phyloP scores from a whole-genome alignment of 306 rosid species.

The Mimosa bimucronata region DNA sequence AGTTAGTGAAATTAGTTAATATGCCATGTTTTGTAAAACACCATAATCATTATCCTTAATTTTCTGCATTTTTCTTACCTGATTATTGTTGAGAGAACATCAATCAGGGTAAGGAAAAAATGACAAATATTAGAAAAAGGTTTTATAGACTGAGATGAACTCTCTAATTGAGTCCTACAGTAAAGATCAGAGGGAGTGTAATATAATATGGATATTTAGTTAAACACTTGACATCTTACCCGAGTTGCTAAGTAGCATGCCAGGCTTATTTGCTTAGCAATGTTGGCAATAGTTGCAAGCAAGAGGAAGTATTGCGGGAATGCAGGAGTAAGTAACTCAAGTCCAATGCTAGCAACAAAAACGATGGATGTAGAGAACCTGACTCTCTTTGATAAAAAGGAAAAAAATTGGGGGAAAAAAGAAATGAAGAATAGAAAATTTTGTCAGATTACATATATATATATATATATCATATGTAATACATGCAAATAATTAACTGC shows the following conservation, averaged over 20 bases:
- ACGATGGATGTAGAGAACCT: constrained; percentile 78
- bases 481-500: constrained; percentile 30
- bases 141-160: too few species aligned
- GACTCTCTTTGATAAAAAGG: constrained; percentile 72
- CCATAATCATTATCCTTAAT: too few species aligned
- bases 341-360: constrained; percentile 80
- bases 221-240: constrained; percentile 54
- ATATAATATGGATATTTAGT: background rate
- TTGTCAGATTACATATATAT: background rate
- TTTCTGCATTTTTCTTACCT: too few species aligned
- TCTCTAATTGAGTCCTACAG: too few species aligned
- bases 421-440: background rate
- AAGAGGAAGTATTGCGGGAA: constrained; percentile 77
- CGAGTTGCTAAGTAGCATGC: constrained; percentile 87
- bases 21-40: too few species aligned
- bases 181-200: too few species aligned
- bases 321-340: constrained; percentile 84
- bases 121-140: too few species aligned
- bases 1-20: too few species aligned
- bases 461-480: background rate
- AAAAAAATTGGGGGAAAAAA: background rate
- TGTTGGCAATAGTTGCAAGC: constrained; percentile 89
- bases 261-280: constrained; percentile 88
- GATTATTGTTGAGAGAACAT: too few species aligned
- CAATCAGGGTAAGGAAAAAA: too few species aligned